These are phyloP conservation scores for Metarhizium robertsii DNA, from an alignment of 2,329 filamentous ascomycete species.

Conservation along the genomic window DNA sequence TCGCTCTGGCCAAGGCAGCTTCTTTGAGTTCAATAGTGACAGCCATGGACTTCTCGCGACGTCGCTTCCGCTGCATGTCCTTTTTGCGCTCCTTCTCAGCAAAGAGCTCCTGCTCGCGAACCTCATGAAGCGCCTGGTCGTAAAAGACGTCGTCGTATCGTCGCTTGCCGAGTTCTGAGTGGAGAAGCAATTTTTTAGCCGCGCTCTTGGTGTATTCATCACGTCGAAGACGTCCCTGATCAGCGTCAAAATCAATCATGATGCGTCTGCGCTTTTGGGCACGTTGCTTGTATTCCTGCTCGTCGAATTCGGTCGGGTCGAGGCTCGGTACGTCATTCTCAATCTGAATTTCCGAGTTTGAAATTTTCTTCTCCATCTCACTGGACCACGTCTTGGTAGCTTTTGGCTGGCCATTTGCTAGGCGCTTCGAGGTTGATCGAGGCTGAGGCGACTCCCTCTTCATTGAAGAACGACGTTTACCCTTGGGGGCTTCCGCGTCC, in stretches of 20 bases:
- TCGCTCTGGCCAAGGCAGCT: constrained; percentile 67
- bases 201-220: constrained; percentile 49
- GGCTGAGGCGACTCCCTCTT: constrained; percentile 38
- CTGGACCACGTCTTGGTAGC: constrained; percentile 52
- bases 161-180: constrained; percentile 62
- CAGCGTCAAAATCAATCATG: constrained; percentile 51
- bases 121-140: constrained; percentile 72
- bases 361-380: constrained; percentile 35
- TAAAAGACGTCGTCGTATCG: constrained; percentile 72
- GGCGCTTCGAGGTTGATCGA: constrained; percentile 45
- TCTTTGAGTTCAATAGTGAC: constrained; percentile 88
- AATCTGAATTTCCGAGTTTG: constrained; percentile 29
- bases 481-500: constrained; percentile 39
- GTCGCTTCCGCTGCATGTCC: constrained; percentile 96
- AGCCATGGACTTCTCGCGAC: constrained; percentile 91
- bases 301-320: constrained; percentile 32
- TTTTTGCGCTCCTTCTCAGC: constrained; percentile 99
- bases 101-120: constrained; percentile 80
- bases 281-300: constrained; percentile 43
- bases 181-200: constrained; percentile 54
- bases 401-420: constrained; percentile 52
- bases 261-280: constrained; percentile 60
- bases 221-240: constrained; percentile 54
- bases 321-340: constrained; percentile 37
- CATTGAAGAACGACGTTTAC: constrained; percentile 39